A percentile compares a stretch with the other conserved stretches of the same genome.
phyloP scores from a whole-genome alignment of 345 rosid species.

The Rhodamnia rubescens region DNA sequence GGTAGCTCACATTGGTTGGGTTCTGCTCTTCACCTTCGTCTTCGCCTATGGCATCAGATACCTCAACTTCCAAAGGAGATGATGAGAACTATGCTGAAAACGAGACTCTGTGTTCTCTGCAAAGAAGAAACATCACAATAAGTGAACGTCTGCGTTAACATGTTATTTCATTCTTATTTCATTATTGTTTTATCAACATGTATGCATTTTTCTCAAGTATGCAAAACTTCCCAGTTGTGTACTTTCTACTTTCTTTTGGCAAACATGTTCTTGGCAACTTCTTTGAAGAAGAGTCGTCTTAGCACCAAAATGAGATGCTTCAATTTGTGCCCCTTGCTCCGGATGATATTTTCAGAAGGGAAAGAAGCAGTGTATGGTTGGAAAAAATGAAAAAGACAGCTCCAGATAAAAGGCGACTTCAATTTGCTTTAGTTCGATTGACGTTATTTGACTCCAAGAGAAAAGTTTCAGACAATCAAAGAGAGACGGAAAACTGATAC shows the following conservation, averaged over 20 bases:
- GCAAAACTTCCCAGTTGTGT: not conserved
- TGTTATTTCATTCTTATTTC: not conserved
- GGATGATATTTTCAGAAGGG: not conserved
- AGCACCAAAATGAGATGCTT: not conserved
- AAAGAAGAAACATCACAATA: not conserved
- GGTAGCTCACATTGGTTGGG: slow-evolving; percentile 35
- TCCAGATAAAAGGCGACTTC: not conserved
- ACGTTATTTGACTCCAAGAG: not conserved
- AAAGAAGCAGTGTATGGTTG: not conserved
- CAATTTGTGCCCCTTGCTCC: not conserved
- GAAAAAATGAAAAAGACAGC: not conserved
- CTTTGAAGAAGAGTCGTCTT: not conserved
- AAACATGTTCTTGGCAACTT: not conserved
- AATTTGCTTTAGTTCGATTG: not conserved
- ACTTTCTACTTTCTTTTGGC: not conserved
- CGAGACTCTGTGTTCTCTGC: not conserved
- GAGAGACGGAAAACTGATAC: not conserved
- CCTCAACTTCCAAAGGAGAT: slow-evolving; percentile 58
- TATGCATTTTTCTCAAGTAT: not conserved
- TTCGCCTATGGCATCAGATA: slow-evolving; percentile 49
- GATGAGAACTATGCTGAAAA: not conserved
- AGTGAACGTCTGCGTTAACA: not conserved
- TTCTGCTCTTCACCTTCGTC: slow-evolving; percentile 31
- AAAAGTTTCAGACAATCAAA: not conserved
- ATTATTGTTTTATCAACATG: not conserved